phyloP scores from a whole-genome alignment of 495 filamentous ascomycete species.

The Neurospora discreta region DNA sequence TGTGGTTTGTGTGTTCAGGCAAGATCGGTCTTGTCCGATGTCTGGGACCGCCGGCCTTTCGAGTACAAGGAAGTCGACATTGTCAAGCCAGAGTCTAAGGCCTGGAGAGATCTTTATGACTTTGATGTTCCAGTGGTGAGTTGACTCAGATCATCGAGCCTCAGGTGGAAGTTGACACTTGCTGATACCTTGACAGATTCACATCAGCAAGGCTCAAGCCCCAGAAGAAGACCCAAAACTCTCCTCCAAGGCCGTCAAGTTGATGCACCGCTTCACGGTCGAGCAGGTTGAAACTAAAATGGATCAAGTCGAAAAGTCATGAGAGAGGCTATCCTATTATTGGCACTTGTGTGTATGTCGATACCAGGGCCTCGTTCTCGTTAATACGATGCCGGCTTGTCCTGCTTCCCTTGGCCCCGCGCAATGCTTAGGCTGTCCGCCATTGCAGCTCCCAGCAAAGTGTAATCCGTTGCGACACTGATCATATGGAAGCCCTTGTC shows the following conservation, averaged over 20 bases:
- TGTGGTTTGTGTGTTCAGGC: constrained; percentile 74
- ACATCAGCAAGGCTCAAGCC: constrained; percentile 42
- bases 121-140: constrained; percentile 80
- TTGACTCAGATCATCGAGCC: not conserved
- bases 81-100: constrained; percentile 48
- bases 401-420: constrained; percentile 26
- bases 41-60: constrained; percentile 59
- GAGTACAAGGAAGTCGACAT: constrained; percentile 74
- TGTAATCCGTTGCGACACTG: constrained; percentile 50
- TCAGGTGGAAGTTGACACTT: not conserved
- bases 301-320: constrained; percentile 45
- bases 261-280: constrained; percentile 74
- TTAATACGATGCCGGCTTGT: constrained; percentile 25
- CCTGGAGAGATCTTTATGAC: constrained; percentile 75
- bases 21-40: constrained; percentile 55
- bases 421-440: constrained; percentile 32
- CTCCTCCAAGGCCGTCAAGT: constrained; percentile 52
- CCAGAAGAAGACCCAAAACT: constrained; percentile 38
- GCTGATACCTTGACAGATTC: constrained; percentile 40
- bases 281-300: constrained; percentile 61
- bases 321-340: not conserved
- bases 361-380: not conserved
- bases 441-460: constrained; percentile 38
- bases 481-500: constrained; percentile 73
- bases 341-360: not conserved